A percentile compares a stretch with the other conserved stretches of the same genome.
phyloP scores from a whole-genome alignment of 169 alveolate genomes.

The Toxoplasma gondii region DNA sequence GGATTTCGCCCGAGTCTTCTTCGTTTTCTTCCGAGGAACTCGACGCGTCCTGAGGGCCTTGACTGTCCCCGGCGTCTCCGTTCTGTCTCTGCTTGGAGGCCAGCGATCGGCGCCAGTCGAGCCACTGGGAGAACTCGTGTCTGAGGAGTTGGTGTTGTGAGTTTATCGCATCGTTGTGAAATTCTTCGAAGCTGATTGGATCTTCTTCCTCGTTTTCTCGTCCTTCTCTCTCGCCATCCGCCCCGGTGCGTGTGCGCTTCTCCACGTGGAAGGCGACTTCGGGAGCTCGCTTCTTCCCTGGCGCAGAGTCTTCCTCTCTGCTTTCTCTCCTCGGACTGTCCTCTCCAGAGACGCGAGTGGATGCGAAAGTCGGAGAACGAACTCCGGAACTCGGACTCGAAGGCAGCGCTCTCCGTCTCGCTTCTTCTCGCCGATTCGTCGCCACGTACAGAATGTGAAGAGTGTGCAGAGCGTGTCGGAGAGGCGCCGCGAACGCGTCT shows the following conservation, averaged over 20 bases:
- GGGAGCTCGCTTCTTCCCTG: neutral
- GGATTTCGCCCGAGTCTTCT: neutral
- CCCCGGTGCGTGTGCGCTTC: neutral
- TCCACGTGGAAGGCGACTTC: neutral
- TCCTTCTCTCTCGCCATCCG: neutral
- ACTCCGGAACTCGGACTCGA: neutral
- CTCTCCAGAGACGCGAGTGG: no score
- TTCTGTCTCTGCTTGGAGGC: neutral
- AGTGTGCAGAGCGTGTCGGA: constrained; percentile 38
- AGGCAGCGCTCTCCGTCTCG: neutral
- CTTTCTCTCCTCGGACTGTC: neutral
- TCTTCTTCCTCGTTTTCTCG: neutral
- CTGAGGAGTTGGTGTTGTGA: constrained; percentile 34
- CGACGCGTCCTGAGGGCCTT: neutral
- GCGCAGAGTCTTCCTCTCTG: neutral
- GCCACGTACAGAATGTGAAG: constrained; percentile 55
- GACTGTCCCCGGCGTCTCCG: neutral
- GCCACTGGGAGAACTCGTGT: constrained; percentile 61
- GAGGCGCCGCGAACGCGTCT: constrained; percentile 44
- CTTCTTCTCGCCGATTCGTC: constrained; percentile 12
- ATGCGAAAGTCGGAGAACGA: no score
- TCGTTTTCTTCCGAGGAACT: neutral
- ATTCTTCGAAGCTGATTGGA: constrained; percentile 23
- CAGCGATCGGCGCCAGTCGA: neutral
- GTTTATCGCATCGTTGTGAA: constrained; percentile 64